A percentile compares a stretch with the other conserved stretches of the same genome.
Conservation (phyloP, 192 early-diverging fungal genomes). For the Dimargaris xerosporica region DNA sequence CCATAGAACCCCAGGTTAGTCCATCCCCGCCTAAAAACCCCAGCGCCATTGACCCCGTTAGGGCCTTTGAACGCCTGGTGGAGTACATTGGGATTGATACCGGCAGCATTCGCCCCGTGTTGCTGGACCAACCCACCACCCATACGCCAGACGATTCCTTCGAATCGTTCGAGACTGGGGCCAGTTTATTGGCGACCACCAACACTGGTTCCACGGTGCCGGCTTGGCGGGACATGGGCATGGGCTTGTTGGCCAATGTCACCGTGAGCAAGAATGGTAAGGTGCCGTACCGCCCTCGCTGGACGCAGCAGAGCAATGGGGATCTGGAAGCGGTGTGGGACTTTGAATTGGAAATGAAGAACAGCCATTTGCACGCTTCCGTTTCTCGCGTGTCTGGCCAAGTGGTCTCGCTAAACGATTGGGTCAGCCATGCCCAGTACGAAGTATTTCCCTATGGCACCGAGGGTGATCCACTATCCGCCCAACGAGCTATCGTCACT, state of each 20-base stretch:
- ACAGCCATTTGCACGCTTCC: conserved; percentile 68
- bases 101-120: neutral
- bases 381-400: conserved; percentile 42
- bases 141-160: conserved; percentile 12
- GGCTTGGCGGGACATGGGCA: conserved; percentile 18
- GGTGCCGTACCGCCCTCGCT: conserved; percentile 45
- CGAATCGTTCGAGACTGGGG: conserved; percentile 35
- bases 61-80: neutral
- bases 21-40: no score
- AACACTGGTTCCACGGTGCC: conserved; percentile 23
- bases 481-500: conserved; percentile 34
- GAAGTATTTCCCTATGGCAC: conserved; percentile 66
- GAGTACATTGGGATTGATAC: neutral
- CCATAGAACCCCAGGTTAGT: no score
- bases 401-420: conserved; percentile 64
- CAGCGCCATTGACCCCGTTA: no score
- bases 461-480: conserved; percentile 63
- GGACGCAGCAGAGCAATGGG: conserved; percentile 39
- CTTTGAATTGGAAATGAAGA: conserved; percentile 54
- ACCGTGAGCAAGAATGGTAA: conserved; percentile 30
- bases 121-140: neutral
- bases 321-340: conserved; percentile 65
- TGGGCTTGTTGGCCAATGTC: conserved; percentile 28
- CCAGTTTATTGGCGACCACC: conserved; percentile 34
- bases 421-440: conserved; percentile 65